A percentile compares a stretch with the other conserved stretches of the same genome.
phyloP scores from a whole-genome alignment of 345 rosid species.

The Toxicodendron radicans region DNA sequence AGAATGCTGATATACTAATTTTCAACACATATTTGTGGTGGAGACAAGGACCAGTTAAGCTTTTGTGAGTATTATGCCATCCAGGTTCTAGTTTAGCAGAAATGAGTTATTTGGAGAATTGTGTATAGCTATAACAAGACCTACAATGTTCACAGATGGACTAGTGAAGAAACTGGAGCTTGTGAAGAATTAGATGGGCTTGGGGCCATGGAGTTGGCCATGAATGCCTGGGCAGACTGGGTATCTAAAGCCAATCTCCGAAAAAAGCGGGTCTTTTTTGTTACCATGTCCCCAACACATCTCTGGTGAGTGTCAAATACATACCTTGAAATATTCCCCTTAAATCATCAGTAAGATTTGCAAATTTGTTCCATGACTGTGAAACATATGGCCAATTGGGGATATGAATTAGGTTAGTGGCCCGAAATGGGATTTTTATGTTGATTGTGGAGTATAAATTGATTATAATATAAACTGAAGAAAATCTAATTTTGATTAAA shows the following conservation, averaged over 20 bases:
- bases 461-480: too few species aligned
- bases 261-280: slow-evolving; percentile 67
- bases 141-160: slow-evolving; percentile 65
- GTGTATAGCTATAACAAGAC: neutral
- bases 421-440: neutral
- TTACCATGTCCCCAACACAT: slow-evolving; percentile 97
- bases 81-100: slow-evolving; percentile 14
- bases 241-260: slow-evolving; percentile 51
- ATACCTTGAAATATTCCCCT: neutral
- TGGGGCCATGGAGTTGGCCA: slow-evolving; percentile 89
- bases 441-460: neutral
- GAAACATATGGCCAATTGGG: neutral
- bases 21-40: slow-evolving; percentile 98
- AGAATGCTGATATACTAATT: slow-evolving; percentile 82
- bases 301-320: slow-evolving; percentile 48
- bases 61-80: slow-evolving; percentile 47
- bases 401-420: neutral
- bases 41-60: slow-evolving; percentile 95
- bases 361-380: neutral
- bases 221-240: slow-evolving; percentile 95
- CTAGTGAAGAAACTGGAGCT: slow-evolving; percentile 53
- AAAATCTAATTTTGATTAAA: too few species aligned
- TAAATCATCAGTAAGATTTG: neutral
- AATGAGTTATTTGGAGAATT: neutral
- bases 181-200: slow-evolving; percentile 81